Evolutionary conservation across 345 rosid genomes (phyloP).

Genomic region (Salix exigua): DNA sequence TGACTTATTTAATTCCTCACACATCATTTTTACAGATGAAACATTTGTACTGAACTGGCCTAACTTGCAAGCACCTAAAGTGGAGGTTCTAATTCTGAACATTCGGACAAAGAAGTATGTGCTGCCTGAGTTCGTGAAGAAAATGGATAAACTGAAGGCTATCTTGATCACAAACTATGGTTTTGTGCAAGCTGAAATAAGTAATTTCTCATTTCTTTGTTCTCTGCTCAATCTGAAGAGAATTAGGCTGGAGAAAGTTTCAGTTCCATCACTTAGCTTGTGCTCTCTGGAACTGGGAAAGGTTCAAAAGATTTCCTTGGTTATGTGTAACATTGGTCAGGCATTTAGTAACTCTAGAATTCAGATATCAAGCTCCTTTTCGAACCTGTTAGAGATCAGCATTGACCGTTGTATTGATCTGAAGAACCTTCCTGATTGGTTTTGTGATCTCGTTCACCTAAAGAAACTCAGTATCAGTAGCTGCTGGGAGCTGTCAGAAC

Average conservation of each 20-base stretch:
- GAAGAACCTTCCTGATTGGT: constrained; percentile 17
- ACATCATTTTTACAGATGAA: constrained; percentile 19
- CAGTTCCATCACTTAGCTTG: constrained; percentile 9
- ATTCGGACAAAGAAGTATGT: constrained; percentile 13
- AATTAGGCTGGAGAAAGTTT: constrained; percentile 25
- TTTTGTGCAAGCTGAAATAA: constrained; percentile 27
- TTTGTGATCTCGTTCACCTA: constrained; percentile 14
- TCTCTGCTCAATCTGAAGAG: constrained; percentile 20
- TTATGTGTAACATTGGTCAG: constrained; percentile 21
- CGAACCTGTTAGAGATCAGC: constrained; percentile 22
- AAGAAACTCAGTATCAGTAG: constrained; percentile 23
- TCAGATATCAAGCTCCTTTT: constrained; percentile 2
- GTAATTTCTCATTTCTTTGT: constrained; percentile 31
- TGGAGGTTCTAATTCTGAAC: constrained; percentile 23
- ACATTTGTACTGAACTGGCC: constrained; percentile 17
- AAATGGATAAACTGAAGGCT: constrained; percentile 46
- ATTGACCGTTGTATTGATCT: constrained; percentile 31
- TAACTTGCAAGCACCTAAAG: constrained; percentile 20
- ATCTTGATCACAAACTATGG: constrained; percentile 39
- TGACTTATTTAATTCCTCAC: not conserved
- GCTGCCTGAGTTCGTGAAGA: constrained; percentile 45
- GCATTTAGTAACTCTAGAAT: constrained; percentile 6
- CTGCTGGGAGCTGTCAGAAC: constrained; percentile 13
- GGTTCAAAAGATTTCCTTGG: constrained; percentile 24
- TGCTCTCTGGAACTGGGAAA: not conserved